Evolutionary conservation across 345 rosid species (phyloP).

Genomic region (Linum trigynum): DNA sequence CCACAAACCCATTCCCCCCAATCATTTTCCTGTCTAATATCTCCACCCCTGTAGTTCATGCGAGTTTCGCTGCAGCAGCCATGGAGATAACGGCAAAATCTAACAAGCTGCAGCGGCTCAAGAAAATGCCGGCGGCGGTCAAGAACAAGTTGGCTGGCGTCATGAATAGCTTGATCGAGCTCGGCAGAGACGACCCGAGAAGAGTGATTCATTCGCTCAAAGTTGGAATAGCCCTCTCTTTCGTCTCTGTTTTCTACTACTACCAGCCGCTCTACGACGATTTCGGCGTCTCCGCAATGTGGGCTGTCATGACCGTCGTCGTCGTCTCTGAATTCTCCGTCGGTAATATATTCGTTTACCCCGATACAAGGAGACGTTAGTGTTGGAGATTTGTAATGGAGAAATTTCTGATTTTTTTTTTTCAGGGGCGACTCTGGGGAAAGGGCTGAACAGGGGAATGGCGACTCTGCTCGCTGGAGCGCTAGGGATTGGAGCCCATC

Average conservation of each 20-base stretch:
- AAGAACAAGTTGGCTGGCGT: not conserved
- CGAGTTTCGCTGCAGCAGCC: too few species aligned
- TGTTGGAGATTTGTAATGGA: too few species aligned
- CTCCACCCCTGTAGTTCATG: too few species aligned
- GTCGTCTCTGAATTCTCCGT: slow-evolving; percentile 34
- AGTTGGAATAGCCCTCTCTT: slow-evolving; percentile 31
- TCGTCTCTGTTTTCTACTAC: slow-evolving; percentile 33
- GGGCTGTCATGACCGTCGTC: slow-evolving; percentile 38
- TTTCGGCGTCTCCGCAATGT: slow-evolving; percentile 25
- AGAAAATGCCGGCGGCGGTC: slow-evolving; percentile 3
- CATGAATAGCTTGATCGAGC: slow-evolving; percentile 2
- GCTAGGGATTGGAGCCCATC: slow-evolving; percentile 9
- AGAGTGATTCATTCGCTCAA: slow-evolving; percentile 32
- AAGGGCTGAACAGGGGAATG: slow-evolving; percentile 1
- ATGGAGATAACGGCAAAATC: too few species aligned
- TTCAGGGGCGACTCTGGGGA: slow-evolving; percentile 2
- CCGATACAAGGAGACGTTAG: too few species aligned
- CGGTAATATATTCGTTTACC: slow-evolving; percentile 13
- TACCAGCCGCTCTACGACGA: slow-evolving; percentile 18
- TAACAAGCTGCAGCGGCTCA: not conserved
- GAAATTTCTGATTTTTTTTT: too few species aligned
- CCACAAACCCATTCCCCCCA: too few species aligned
- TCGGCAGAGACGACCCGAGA: slow-evolving; percentile 32
- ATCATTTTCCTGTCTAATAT: too few species aligned
- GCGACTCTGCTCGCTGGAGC: slow-evolving; percentile 8